Base-by-base conservation (phyloP, 352 stramenopile species). In the Phytophthora megakarya region DNA sequence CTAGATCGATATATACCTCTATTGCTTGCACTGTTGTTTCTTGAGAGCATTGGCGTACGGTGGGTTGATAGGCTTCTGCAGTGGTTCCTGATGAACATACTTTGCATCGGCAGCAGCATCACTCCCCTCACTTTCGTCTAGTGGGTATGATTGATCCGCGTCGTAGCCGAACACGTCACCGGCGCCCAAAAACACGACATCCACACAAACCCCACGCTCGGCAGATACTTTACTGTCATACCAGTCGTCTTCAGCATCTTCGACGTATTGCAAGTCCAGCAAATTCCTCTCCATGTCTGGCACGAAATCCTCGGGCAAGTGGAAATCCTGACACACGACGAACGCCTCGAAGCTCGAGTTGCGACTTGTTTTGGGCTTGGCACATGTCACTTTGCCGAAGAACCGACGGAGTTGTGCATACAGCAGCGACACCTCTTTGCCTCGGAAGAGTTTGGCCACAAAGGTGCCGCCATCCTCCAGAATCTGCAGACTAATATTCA, bases 321-420 rank as follows among this genome's bases (percentile, higher is more conserved):
- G 68, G 30, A 95, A 90, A 59, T 71, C 69, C 53, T 89, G 70
- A 47, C 84, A 93, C 25, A 93, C 83, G 22, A 93, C 80, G 51
- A 95, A 93, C 43, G 81, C 80, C 68, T 95, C 84, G 25, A 95
- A 89, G 56, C 81, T 93, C 13, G 86, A 93, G 59, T 93, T 93
- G 47, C 88, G 88, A 65, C 84, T 93, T 11, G 82, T 78, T 52
- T 93, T 91, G 48, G 88, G 88, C 72, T 96, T 96, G 32, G 84
- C 84, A 65, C 85, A 93, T 22, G 79, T 87, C 46, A 96, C 84
- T 3, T 73, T 73, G 15, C 40, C 23, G 61, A 96, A 96, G 65
- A 90, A 93, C 3, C 74, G 75, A 25, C 66, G 68, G 33, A 96
- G 77, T 43, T 93, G 81, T 5, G 78, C 76, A 62, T 83, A 94